Base-by-base conservation (phyloP, 2,329 filamentous ascomycete species). In the Tolypocladium pustulatum region DNA sequence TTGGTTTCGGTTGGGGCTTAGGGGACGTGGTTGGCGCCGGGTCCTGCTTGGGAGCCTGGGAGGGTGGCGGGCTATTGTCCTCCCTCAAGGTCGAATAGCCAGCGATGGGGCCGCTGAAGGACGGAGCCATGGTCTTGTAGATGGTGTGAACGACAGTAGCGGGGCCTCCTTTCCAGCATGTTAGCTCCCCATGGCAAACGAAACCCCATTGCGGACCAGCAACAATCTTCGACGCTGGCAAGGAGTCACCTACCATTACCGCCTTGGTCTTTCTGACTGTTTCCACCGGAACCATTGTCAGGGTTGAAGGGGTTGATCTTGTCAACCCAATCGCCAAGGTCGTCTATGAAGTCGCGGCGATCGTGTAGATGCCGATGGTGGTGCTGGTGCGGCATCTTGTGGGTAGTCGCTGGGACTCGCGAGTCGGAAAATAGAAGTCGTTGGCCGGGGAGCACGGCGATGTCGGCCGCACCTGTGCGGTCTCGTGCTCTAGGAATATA, bases 61-160 rank as follows among this genome's bases (percentile, higher is more conserved):
- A 65, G 17, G 61, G 54, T 52, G 57, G 51, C 30, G 58, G 58
- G 22, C 62, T 56, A 6, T 61, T 43, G 27, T 64, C 61, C 10
- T 59, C 41, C 12, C 60, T 65, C 12, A 74, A 55, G 7, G 76
- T 78, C 38, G 70, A 70, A 58, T 74, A 78, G 32, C 76, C 74
- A 34, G 65, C 76, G 58, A 79, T 68, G 7, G 68, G 65, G n/a
- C 75, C 76, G 40, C 70, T 67, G 41, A 78, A 78, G 5, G 71
- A 75, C 15, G 72, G 66, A 7, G 67, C 63, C 66, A 76, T 61
- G 41, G 77, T 79, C 55, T 72, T 71, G 64, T 74, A 78, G 25
- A 78, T 69, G 22, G 74, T 76, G 17, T 65, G 66, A 38, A 72
- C 64, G 49, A 75, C 66, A 22, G 71, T 73, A 63, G 51, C 34